These are phyloP conservation scores for Tremella mesenterica DNA, from an alignment of 768 basidiomycete genomes.

Conservation along the genomic window DNA sequence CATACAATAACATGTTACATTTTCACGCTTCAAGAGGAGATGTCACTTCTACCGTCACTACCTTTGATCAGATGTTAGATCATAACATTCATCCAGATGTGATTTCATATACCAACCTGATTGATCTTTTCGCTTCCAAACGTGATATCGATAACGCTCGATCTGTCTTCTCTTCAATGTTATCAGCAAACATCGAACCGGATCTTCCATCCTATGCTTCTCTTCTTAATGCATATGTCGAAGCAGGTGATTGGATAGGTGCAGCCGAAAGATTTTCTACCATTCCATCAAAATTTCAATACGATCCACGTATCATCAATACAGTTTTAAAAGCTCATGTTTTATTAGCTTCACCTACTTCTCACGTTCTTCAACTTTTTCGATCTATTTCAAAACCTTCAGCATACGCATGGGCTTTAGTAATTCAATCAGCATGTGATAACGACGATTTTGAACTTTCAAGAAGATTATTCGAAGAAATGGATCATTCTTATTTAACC, in stretches of 20 bases:
- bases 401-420: conserved; percentile 57
- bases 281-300: conserved; percentile 43
- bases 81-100: neutral
- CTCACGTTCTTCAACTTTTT: conserved; percentile 57
- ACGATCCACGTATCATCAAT: conserved; percentile 54
- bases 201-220: conserved; percentile 46
- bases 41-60: neutral
- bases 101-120: conserved; percentile 57
- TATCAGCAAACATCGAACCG: conserved; percentile 30
- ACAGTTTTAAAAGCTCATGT: conserved; percentile 76
- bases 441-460: conserved; percentile 59
- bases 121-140: conserved; percentile 58
- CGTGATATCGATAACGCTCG: conserved; percentile 61
- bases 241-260: conserved; percentile 67
- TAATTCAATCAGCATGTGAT: conserved; percentile 76
- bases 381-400: conserved; percentile 31
- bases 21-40: neutral
- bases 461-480: conserved; percentile 57
- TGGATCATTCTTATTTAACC: conserved; percentile 48
- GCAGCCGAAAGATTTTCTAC: conserved; percentile 64
- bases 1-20: neutral
- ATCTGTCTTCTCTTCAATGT: conserved; percentile 59
- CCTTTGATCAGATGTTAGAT: neutral
- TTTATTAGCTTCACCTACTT: conserved; percentile 67
- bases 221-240: conserved; percentile 74